phyloP scores from a whole-genome alignment of 768 basidiomycete genomes.

The Tulasnella sp. region DNA sequence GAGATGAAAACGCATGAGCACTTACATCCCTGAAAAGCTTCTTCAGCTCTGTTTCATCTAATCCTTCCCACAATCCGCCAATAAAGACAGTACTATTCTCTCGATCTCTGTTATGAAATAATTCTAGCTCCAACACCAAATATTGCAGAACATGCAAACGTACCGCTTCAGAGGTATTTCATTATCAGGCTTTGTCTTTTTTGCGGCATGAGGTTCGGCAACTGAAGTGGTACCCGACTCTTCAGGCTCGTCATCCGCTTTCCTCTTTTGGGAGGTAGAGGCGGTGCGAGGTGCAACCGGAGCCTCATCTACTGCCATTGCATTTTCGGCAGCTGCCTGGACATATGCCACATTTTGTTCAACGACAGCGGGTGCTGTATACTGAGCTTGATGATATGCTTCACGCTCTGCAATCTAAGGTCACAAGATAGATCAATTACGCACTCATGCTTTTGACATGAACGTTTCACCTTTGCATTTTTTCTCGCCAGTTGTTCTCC shows the following conservation, averaged over 20 bases:
- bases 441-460: background rate
- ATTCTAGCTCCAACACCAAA: background rate
- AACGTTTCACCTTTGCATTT: slow-evolving; percentile 7
- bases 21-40: slow-evolving; percentile 76
- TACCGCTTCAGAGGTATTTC: slow-evolving; percentile 13
- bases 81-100: slow-evolving; percentile 91
- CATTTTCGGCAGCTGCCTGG: background rate
- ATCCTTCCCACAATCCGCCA: slow-evolving; percentile 45
- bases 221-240: background rate
- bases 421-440: background rate
- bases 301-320: slow-evolving; percentile 14
- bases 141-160: background rate
- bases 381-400: background rate
- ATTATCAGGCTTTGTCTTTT: background rate
- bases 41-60: slow-evolving; percentile 52
- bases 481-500: slow-evolving; percentile 31
- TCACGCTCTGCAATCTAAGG: background rate
- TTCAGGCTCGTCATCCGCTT: slow-evolving; percentile 18
- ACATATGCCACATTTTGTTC: background rate
- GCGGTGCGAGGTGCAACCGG: background rate
- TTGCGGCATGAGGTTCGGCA: background rate
- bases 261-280: slow-evolving; percentile 19
- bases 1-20: slow-evolving; percentile 14
- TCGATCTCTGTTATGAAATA: slow-evolving; percentile 52
- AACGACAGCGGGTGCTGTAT: background rate